Conservation (phyloP, 2,329 filamentous ascomycete species). For the Scedosporium apiospermum region DNA sequence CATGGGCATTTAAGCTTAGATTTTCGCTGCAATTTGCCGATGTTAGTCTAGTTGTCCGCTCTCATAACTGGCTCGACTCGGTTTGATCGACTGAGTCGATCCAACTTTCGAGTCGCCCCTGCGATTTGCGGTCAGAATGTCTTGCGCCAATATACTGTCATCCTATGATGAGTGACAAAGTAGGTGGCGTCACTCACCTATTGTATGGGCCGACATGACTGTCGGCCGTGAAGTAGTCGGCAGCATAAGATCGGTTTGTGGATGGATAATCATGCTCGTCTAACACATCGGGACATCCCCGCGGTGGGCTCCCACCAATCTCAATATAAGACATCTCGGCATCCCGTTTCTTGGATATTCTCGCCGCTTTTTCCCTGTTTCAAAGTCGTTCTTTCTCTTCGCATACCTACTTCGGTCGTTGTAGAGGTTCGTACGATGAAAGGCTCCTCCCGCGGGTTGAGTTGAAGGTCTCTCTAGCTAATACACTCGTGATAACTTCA, state of each 20-base stretch:
- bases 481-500: not conserved
- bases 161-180: not conserved
- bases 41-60: not conserved
- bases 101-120: not conserved
- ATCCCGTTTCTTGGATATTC: not conserved
- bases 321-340: constrained; percentile 2
- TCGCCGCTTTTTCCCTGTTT: not conserved
- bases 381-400: not conserved
- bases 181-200: too few relatives aligned
- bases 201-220: too few relatives aligned
- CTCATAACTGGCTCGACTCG: not conserved
- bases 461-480: not conserved
- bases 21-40: not conserved
- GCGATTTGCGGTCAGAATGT: not conserved
- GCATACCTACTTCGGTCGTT: not conserved
- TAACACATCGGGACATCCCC: not conserved
- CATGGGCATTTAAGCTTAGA: not conserved
- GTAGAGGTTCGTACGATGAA: constrained; percentile 2
- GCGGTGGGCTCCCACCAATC: not conserved
- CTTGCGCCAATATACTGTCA: not conserved
- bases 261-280: not conserved
- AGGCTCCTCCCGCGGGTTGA: not conserved
- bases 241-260: not conserved
- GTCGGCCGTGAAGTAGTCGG: too few relatives aligned
- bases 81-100: constrained; percentile 5